phyloP scores from a whole-genome alignment of 805 yeast species.

The Metschnikowia cubensis region DNA sequence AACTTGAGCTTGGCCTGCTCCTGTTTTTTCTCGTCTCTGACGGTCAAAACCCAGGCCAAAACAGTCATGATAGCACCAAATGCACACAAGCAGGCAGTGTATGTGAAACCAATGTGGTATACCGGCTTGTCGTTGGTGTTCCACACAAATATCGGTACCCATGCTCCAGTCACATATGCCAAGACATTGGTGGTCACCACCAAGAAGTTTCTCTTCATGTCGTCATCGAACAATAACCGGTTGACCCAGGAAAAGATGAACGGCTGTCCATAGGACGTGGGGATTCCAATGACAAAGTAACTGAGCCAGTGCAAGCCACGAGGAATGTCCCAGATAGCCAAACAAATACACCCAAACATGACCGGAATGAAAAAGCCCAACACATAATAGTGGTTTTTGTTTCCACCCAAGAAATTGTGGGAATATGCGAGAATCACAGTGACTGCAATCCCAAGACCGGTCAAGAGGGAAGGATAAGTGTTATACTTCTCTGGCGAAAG shows the following conservation, averaged over 20 bases:
- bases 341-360: slow-evolving; percentile 39
- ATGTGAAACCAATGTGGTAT: slow-evolving; percentile 32
- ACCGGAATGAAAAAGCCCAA: slow-evolving; percentile 35
- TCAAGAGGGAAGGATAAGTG: slow-evolving; percentile 37
- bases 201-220: slow-evolving; percentile 29
- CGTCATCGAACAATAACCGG: slow-evolving; percentile 40
- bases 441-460: slow-evolving; percentile 36
- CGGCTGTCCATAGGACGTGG: slow-evolving; percentile 53
- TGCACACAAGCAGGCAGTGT: slow-evolving; percentile 28
- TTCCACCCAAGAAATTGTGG: slow-evolving; percentile 34
- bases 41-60: slow-evolving; percentile 23
- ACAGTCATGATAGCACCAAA: slow-evolving; percentile 30
- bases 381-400: slow-evolving; percentile 34
- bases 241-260: slow-evolving; percentile 56
- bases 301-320: slow-evolving; percentile 47
- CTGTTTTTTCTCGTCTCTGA: slow-evolving; percentile 22
- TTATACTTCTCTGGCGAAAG: slow-evolving; percentile 35
- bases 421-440: slow-evolving; percentile 33
- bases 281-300: slow-evolving; percentile 46
- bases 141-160: slow-evolving; percentile 40
- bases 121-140: slow-evolving; percentile 31
- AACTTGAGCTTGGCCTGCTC: not conserved
- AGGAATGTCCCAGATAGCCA: slow-evolving; percentile 48
- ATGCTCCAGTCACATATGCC: slow-evolving; percentile 38
- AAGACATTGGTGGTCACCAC: slow-evolving; percentile 36